Percentiles rank a stretch among this genome's conserved stretches.
These are phyloP conservation scores for Collybia mongolica DNA, from an alignment of 768 basidiomycete species.

Conservation along the genomic window DNA sequence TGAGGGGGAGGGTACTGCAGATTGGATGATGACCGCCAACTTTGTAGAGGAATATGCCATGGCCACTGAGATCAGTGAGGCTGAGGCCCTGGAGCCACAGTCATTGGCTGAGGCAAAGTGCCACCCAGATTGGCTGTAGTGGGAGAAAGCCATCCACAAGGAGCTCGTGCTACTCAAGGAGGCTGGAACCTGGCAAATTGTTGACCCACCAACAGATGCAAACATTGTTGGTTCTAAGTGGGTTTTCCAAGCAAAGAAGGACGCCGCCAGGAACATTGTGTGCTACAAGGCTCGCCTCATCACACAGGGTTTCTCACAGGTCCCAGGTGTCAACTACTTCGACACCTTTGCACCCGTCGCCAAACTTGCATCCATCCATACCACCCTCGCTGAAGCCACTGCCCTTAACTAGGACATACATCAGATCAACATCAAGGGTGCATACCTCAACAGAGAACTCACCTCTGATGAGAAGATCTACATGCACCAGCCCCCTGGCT, in stretches of 20 bases:
- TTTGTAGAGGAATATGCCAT: slow-evolving; percentile 9
- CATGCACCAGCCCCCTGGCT: slow-evolving; percentile 39
- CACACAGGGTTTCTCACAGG: slow-evolving; percentile 11
- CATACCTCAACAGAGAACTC: slow-evolving; percentile 34
- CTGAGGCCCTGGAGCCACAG: slow-evolving; percentile 14
- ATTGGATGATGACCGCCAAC: slow-evolving; percentile 8
- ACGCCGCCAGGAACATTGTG: too few relatives aligned
- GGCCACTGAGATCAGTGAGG: slow-evolving; percentile 9
- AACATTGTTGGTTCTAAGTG: slow-evolving; percentile 27
- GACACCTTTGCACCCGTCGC: slow-evolving; percentile 12
- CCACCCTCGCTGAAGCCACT: too few relatives aligned
- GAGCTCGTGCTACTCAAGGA: slow-evolving; percentile 23
- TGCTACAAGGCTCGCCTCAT: slow-evolving; percentile 20
- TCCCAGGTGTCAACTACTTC: slow-evolving; percentile 16
- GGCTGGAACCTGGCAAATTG: slow-evolving; percentile 26
- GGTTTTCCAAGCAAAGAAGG: slow-evolving; percentile 34
- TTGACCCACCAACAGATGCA: slow-evolving; percentile 14
- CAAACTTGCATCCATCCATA: slow-evolving; percentile 5
- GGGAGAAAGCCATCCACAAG: slow-evolving; percentile 25
- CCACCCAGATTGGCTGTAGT: slow-evolving; percentile 14
- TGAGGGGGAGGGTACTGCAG: slow-evolving; percentile 6
- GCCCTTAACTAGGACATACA: slow-evolving; percentile 29
- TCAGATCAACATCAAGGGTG: slow-evolving; percentile 32
- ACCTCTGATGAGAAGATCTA: slow-evolving; percentile 32
- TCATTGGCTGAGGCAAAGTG: slow-evolving; percentile 12